phyloP scores from a whole-genome alignment of 2,329 filamentous ascomycete genomes.

The Aureobasidium pullulans region DNA sequence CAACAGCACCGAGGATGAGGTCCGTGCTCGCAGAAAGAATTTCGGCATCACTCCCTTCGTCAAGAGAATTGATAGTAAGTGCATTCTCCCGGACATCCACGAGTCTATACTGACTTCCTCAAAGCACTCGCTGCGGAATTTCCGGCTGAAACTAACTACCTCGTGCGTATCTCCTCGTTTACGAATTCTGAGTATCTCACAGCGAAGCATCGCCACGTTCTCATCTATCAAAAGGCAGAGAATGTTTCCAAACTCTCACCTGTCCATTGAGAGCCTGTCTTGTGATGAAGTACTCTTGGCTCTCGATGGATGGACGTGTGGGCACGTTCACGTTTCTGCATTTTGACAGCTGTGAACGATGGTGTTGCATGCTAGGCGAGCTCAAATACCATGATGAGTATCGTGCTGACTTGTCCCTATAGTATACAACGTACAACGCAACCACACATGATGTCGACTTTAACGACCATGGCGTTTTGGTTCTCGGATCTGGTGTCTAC shows the following conservation, averaged over 20 bases:
- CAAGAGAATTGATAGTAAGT: conserved; percentile 80
- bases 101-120: neutral
- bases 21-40: conserved; percentile 73
- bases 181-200: neutral
- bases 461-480: conserved; percentile 81
- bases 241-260: neutral
- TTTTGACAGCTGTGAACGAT: neutral
- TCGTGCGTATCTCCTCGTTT: neutral
- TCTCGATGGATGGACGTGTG: neutral
- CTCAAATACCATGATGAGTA: neutral
- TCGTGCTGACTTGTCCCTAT: neutral
- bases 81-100: conserved; percentile 27
- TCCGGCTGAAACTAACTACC: conserved; percentile 64
- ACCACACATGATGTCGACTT: conserved; percentile 89
- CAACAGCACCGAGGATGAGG: conserved; percentile 78
- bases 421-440: conserved; percentile 86
- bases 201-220: neutral
- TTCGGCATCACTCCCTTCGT: conserved; percentile 93
- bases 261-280: neutral
- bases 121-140: conserved; percentile 76
- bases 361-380: neutral
- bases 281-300: neutral
- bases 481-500: conserved; percentile 93
- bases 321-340: neutral
- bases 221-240: neutral